A percentile compares a stretch with the other conserved stretches of the same genome.
phyloP scores from a whole-genome alignment of 2,329 filamentous ascomycete genomes.

The Fusarium metavorans region DNA sequence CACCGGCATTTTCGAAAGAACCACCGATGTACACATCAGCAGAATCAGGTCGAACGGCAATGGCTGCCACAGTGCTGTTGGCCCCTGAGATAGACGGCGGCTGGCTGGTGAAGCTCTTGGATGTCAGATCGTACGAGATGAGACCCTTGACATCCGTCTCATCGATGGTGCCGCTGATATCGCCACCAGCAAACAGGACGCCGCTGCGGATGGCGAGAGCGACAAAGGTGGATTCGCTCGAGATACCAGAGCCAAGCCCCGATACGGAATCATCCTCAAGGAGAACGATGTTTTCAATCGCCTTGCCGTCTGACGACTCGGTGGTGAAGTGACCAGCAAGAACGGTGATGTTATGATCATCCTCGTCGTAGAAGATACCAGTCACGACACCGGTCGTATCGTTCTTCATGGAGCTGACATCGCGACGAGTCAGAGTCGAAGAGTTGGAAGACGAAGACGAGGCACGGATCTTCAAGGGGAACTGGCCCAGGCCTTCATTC shows the following conservation, averaged over 20 bases:
- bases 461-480: constrained; percentile 68
- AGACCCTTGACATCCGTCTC: constrained; percentile 76
- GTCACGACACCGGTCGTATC: constrained; percentile 77
- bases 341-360: constrained; percentile 83
- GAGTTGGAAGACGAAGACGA: constrained; percentile 47
- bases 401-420: constrained; percentile 52
- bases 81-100: constrained; percentile 80
- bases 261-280: constrained; percentile 82
- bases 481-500: constrained; percentile 62
- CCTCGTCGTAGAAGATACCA: constrained; percentile 80
- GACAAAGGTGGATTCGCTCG: constrained; percentile 79
- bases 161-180: constrained; percentile 77
- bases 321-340: constrained; percentile 89
- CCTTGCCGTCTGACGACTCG: constrained; percentile 74
- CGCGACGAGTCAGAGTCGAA: constrained; percentile 60
- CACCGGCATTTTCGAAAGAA: constrained; percentile 84
- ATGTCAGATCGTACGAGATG: constrained; percentile 80
- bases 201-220: constrained; percentile 76
- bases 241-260: constrained; percentile 76
- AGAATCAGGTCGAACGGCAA: constrained; percentile 77
- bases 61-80: constrained; percentile 79
- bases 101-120: constrained; percentile 74
- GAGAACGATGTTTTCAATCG: constrained; percentile 83
- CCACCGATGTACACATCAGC: constrained; percentile 88
- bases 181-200: constrained; percentile 85